A percentile compares a stretch with the other conserved stretches of the same genome.
Conservation (phyloP, 176 grass and related monocot species). For the Raddia guianensis region DNA sequence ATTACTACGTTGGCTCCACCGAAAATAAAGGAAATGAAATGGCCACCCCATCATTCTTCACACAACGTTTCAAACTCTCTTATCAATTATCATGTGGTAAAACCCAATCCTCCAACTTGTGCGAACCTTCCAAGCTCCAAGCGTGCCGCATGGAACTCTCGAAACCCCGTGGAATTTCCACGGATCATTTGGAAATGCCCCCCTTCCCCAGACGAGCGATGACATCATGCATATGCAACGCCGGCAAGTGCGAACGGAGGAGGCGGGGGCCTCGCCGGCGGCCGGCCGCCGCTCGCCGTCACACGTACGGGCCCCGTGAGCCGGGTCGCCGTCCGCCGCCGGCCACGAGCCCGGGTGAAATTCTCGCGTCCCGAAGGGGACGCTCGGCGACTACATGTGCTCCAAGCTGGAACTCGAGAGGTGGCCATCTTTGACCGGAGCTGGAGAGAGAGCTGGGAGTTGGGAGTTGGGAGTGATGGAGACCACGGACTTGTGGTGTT, state of each 20-base stretch:
- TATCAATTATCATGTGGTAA: no score
- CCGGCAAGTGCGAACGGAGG: not conserved
- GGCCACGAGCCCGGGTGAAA: no score
- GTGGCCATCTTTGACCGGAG: conserved; percentile 27
- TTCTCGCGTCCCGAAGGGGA: no score
- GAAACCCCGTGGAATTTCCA: not conserved
- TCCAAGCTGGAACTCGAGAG: not conserved
- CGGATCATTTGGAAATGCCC: not conserved
- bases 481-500: not conserved
- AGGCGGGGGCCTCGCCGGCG: not conserved
- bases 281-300: not conserved
- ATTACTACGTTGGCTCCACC: not conserved
- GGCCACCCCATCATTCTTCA: no score
- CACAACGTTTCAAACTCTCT: not conserved
- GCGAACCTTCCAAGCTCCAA: no score
- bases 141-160: not conserved
- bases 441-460: not conserved
- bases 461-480: not conserved
- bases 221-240: not conserved
- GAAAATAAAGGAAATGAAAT: no score
- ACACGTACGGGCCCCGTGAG: not conserved
- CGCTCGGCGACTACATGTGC: no score
- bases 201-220: no score
- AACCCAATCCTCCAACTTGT: not conserved
- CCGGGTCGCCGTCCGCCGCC: not conserved